These are phyloP conservation scores for Barbarea vulgaris DNA, from an alignment of 345 rosid genomes.

Conservation along the genomic window DNA sequence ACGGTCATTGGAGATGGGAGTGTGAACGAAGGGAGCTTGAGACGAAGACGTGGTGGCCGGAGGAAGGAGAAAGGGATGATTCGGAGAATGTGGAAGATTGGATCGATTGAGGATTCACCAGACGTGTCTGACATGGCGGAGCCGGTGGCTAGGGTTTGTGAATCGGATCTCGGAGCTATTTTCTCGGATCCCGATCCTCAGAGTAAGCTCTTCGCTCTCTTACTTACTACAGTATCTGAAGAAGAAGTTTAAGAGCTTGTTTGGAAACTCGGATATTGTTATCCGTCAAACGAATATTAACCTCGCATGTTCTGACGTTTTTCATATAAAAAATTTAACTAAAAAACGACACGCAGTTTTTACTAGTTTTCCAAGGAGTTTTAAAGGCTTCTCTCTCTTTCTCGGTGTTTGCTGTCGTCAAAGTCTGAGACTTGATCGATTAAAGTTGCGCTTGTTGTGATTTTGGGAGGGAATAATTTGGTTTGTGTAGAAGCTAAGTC, in stretches of 20 bases:
- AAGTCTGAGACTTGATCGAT: not conserved
- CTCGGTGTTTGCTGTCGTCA: not conserved
- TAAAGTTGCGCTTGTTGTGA: not conserved
- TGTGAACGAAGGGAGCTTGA: conserved; percentile 75
- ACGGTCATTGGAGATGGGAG: conserved; percentile 94
- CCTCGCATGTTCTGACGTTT: conserved; percentile 22
- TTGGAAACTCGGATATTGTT: conserved; percentile 2
- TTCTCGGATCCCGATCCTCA: conserved; percentile 9
- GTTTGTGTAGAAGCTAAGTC: not conserved
- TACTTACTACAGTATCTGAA: not conserved
- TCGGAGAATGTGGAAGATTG: conserved; percentile 64
- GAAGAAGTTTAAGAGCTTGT: conserved; percentile 1
- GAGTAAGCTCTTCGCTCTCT: not conserved
- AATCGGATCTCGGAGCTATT: conserved; percentile 49
- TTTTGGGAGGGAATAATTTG: not conserved
- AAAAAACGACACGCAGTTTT: conserved; percentile 16
- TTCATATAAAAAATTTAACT: accelerated
- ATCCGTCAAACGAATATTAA: not conserved
- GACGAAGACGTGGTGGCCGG: conserved; percentile 89
- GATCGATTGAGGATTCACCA: conserved; percentile 56
- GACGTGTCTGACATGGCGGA: conserved; percentile 21
- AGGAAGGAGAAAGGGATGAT: conserved; percentile 70
- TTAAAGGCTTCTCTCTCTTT: not conserved
- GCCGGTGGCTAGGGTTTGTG: conserved; percentile 37
- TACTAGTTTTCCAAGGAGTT: not conserved